These are phyloP conservation scores for Marsdenia floribunda DNA, from an alignment of 257 asterid species.

Conservation along the genomic window DNA sequence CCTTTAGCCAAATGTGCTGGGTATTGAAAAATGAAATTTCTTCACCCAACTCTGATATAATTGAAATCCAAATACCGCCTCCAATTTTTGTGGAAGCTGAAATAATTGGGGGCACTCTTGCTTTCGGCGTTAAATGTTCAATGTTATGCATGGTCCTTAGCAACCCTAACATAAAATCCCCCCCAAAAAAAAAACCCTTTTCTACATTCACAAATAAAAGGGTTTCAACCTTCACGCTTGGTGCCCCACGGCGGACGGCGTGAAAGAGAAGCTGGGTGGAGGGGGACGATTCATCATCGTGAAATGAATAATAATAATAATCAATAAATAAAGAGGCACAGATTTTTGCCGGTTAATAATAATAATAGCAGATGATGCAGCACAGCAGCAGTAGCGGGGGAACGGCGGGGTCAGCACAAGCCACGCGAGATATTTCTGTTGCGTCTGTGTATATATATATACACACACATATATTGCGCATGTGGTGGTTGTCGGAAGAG, in stretches of 20 bases:
- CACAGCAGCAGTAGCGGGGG: not conserved
- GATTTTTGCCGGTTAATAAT: slow-evolving; percentile 2
- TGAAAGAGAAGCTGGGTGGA: not conserved
- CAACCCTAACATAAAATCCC: not conserved
- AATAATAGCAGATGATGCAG: not conserved
- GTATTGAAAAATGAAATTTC: too few relatives aligned
- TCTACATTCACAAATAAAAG: not conserved
- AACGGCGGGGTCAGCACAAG: not conserved
- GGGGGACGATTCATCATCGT: not conserved
- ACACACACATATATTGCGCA: slow-evolving; percentile 2
- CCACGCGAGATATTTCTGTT: slow-evolving; percentile 18
- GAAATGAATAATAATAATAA: not conserved
- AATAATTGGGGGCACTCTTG: too few relatives aligned
- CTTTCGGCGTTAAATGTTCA: too few relatives aligned
- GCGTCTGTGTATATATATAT: too few relatives aligned
- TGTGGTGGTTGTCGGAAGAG: slow-evolving; percentile 15
- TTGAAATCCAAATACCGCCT: too few relatives aligned
- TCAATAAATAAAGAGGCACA: not conserved
- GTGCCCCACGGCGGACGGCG: slow-evolving; percentile 9
- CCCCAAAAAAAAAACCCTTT: not conserved
- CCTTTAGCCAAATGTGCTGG: too few relatives aligned
- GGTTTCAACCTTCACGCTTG: not conserved
- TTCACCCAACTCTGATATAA: too few relatives aligned
- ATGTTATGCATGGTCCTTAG: not conserved
- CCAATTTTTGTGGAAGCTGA: too few relatives aligned